phyloP scores from a whole-genome alignment of 108 stramenopile species.

The Skeletonema grethae region DNA sequence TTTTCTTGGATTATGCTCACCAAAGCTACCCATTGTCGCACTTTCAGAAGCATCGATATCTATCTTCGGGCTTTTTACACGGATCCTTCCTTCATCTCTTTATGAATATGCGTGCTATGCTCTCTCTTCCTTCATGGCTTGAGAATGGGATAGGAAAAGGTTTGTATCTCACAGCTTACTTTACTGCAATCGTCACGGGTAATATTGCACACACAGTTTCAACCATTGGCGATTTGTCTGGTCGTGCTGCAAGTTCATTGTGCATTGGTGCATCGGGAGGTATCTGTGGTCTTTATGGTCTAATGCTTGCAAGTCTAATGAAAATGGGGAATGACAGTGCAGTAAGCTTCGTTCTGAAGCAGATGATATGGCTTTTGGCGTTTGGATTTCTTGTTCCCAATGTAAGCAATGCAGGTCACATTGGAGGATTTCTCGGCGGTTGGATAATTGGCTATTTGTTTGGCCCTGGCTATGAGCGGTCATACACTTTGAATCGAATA shows the following conservation, averaged over 20 bases:
- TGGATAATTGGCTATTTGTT: slow-evolving; percentile 57
- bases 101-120: slow-evolving; percentile 58
- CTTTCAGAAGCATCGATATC: slow-evolving; percentile 68
- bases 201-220: slow-evolving; percentile 56
- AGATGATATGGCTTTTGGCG: slow-evolving; percentile 58
- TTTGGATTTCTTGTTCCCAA: slow-evolving; percentile 56
- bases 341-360: slow-evolving; percentile 46
- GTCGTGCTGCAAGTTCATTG: slow-evolving; percentile 31
- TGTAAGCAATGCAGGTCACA: slow-evolving; percentile 69
- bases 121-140: slow-evolving; percentile 66
- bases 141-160: slow-evolving; percentile 55
- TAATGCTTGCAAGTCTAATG: slow-evolving; percentile 63
- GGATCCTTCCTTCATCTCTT: slow-evolving; percentile 65
- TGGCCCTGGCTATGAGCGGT: slow-evolving; percentile 66
- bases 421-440: slow-evolving; percentile 81
- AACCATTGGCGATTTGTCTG: slow-evolving; percentile 28
- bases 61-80: slow-evolving; percentile 81
- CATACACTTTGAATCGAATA: slow-evolving; percentile 46
- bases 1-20: slow-evolving; percentile 60
- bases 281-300: slow-evolving; percentile 77
- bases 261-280: slow-evolving; percentile 78
- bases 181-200: slow-evolving; percentile 64
- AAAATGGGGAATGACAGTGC: slow-evolving; percentile 65
- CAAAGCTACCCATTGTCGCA: slow-evolving; percentile 46
- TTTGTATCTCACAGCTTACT: slow-evolving; percentile 70